These are phyloP conservation scores for Seminavis robusta DNA, from an alignment of 108 stramenopile species.

Conservation along the genomic window DNA sequence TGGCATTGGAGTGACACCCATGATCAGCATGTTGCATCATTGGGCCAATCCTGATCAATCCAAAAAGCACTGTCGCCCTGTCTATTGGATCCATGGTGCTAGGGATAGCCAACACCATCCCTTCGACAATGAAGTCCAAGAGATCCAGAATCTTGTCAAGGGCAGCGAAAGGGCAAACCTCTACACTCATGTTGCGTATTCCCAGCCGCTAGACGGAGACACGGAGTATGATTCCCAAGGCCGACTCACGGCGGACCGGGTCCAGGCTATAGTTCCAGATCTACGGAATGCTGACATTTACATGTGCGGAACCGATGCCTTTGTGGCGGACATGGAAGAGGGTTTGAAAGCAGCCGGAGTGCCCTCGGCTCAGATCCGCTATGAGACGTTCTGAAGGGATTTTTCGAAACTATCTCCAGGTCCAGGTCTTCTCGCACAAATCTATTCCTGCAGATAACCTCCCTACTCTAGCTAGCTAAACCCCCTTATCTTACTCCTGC, in stretches of 20 bases:
- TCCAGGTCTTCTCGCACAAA: too few relatives aligned
- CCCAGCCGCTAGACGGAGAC: not conserved
- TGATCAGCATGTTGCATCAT: slow-evolving; percentile 29
- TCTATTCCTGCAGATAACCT: too few relatives aligned
- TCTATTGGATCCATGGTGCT: slow-evolving; percentile 7
- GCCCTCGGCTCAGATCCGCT: slow-evolving; percentile 8
- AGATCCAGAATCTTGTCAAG: not conserved
- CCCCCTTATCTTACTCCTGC: too few relatives aligned
- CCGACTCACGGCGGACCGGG: not conserved
- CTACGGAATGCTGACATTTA: slow-evolving; percentile 7
- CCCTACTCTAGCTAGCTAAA: too few relatives aligned
- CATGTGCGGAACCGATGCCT: slow-evolving; percentile 11
- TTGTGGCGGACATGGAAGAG: slow-evolving; percentile 18
- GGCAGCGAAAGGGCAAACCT: not conserved
- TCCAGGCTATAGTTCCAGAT: not conserved
- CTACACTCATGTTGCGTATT: slow-evolving; percentile 5
- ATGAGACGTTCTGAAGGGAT: slow-evolving; percentile 23
- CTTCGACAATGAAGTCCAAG: slow-evolving; percentile 13
- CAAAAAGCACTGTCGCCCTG: not conserved
- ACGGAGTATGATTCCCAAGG: not conserved
- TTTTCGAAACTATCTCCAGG: too few relatives aligned
- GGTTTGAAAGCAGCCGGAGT: slow-evolving; percentile 7
- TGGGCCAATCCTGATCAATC: not conserved
- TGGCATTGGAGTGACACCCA: slow-evolving; percentile 34
- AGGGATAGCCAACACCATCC: slow-evolving; percentile 9